Base-by-base conservation (phyloP, 768 basidiomycete species). In the Auricularia sp. region DNA sequence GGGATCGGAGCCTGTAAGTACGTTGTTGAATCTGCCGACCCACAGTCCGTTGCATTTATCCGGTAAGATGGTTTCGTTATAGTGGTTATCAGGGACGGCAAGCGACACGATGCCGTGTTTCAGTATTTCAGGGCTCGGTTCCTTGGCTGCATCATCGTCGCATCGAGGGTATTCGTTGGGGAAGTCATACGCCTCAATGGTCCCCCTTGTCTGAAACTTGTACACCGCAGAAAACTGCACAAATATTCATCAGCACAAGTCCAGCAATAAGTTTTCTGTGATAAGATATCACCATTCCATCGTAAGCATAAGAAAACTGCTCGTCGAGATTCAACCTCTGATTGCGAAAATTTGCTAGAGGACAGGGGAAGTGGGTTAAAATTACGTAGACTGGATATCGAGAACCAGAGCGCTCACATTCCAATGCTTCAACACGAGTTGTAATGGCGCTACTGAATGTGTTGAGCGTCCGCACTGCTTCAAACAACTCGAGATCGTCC, bases 401-500 rank as follows among this genome's bases (percentile, higher is more conserved):
- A 6, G 56, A 14, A 29, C 33, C 2, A 29, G 29, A 6, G 29
- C 6, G 56, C 56, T 59, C 16, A 51, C 47, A 51, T 16, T 18
- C 77, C 66, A 33, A 74, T 72, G 51, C 74, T 68, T 34, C 75
- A 68, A 68, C 77, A 73, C 42, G 73, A 70, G 47, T 71, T 67
- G 34, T 76, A 64, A 0, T 77, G 67, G 1, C 77, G 71, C 61
- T 74, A 75, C 1, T 77, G 62, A 23, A 77, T 65, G 0, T 77
- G 76, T 3, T 76, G 69, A 6, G 76, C 53, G 62, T 72, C 73
- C 76, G 77, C 34, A 16, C 0, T 5, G 10, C 7, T 35, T 65
- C 72, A 29, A 36, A 74, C 75, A 61, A 71, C 67, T 66, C 77
- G 75, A 18, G 76, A 73, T 35, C 75, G 66, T 8, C 77, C 6